Evolutionary conservation across 176 grass and related monocot species (phyloP), one percentile per base, ranked within the genome.

Genomic region (Raddia guianensis): DNA sequence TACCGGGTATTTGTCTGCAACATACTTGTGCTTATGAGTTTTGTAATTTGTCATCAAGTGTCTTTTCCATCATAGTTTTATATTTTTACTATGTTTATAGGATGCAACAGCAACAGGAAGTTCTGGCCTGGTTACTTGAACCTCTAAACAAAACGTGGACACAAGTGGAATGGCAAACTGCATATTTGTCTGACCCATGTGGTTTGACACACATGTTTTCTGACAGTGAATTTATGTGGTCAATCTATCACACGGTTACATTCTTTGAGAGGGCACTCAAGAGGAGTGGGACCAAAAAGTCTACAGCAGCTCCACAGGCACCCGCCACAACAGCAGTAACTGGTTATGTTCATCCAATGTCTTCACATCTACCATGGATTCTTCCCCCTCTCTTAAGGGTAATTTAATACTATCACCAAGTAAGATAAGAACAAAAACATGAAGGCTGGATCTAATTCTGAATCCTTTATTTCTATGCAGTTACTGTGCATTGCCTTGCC

Each of bases 191-290:
- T 57, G 90, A 95, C 18, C 92, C 89, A 83, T 86, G 78, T 71
- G 81, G 95, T 66, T 82, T 98, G 79, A 80, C 87, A 63, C 87
- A 74, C 60, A 80, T 98, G 71, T 95, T 89, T 64, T 72, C 90
- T 45, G 88, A 97, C 55, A 75, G 76, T 14, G 86, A 95, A 89
- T 84, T 98, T 85, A 98, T 98, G 92, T 98, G 95, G 95, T 98
- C 92, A 71, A 90, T 98, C 83, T 98, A 82, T 61, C 95, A 98
- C 78, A 91, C 83, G 3, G 88, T 98, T 56, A 98, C 92, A 44
- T 95, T 95, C 73, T 98, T 98, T 86, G 95, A 98, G 69, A 98
- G 89, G 82, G 90, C 95, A 68, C 88, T 98, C 11, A 98, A 98
- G 88, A 89, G 95, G 76, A 91, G 92, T 51, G 95, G 95, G 85